Conservation (phyloP, 345 rosid species). For the Eucalyptus pauciflora region DNA sequence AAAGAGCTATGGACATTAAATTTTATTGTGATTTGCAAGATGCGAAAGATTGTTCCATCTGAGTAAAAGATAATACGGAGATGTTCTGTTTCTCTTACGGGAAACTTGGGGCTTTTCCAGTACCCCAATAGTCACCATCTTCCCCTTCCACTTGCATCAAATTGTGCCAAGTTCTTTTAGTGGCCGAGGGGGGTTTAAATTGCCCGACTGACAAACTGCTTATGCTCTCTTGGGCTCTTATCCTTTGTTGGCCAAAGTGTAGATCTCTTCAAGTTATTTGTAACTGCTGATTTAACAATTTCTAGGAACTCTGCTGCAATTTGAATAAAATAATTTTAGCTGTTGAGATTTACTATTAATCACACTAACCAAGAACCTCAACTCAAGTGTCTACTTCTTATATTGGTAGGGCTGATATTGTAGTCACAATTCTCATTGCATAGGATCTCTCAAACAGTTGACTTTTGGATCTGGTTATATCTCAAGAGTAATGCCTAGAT, state of each 20-base stretch:
- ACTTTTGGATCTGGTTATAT: background rate
- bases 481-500: background rate
- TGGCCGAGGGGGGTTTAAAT: background rate
- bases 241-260: background rate
- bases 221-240: background rate
- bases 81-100: no score
- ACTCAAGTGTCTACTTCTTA: background rate
- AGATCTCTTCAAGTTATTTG: background rate
- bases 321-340: background rate
- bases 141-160: background rate
- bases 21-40: no score
- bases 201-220: background rate
- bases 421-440: background rate
- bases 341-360: background rate
- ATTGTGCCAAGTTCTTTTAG: accelerated
- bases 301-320: background rate
- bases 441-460: background rate
- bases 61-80: no score
- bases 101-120: background rate
- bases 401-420: background rate
- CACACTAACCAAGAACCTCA: background rate
- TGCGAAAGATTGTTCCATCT: no score
- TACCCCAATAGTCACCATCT: accelerated
- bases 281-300: background rate
- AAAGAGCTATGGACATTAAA: no score